Evolutionary conservation across 805 yeast genomes (phyloP).

Genomic region (Priceomyces fermenticarens): DNA sequence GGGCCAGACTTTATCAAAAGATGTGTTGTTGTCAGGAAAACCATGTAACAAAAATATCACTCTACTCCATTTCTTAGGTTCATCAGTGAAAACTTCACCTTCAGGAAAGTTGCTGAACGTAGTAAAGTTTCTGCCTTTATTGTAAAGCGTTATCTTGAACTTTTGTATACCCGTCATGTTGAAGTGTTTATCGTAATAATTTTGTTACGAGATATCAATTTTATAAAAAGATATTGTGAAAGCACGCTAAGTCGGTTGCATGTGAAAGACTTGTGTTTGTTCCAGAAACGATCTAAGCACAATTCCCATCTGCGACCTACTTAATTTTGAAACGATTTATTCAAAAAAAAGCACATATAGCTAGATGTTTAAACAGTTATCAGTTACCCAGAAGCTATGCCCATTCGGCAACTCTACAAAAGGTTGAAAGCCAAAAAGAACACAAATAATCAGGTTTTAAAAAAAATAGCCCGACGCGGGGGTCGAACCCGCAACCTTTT

Average conservation of each 20-base stretch:
- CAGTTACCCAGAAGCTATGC: background rate
- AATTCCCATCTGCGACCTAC: no score
- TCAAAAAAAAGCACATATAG: background rate
- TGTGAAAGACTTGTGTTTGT: no score
- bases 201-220: no score
- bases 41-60: conserved; percentile 32
- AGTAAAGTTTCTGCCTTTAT: conserved; percentile 17
- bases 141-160: conserved; percentile 10
- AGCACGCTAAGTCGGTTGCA: no score
- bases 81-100: conserved; percentile 12
- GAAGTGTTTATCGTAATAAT: no score
- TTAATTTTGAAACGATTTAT: background rate
- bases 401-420: background rate
- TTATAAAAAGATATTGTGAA: no score
- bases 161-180: conserved; percentile 3
- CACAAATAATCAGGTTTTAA: background rate
- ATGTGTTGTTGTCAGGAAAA: conserved; percentile 36
- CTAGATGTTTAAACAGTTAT: background rate
- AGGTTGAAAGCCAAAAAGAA: background rate
- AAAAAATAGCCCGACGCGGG: conserved; percentile 10
- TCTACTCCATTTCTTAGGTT: conserved; percentile 13
- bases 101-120: conserved; percentile 16
- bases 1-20: conserved; percentile 24
- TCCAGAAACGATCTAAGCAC: no score
- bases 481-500: conserved; percentile 12